Percentiles rank a stretch among this genome's conserved stretches.
These are phyloP conservation scores for Mycena vulgaris DNA, from an alignment of 768 basidiomycete genomes.

Conservation along the genomic window DNA sequence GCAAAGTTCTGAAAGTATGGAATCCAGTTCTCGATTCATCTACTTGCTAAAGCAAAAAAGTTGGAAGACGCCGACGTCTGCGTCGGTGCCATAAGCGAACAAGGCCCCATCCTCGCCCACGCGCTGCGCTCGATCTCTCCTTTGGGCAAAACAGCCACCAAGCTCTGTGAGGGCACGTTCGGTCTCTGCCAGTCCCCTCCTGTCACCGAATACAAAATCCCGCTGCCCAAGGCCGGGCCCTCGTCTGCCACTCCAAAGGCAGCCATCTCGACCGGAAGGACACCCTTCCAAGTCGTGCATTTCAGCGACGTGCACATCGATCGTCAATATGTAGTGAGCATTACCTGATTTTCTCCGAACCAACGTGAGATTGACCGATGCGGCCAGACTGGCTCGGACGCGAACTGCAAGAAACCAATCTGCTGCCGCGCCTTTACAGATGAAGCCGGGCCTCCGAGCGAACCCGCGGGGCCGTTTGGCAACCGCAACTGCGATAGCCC, in stretches of 20 bases:
- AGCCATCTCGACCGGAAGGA: conserved; percentile 55
- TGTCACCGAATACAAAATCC: conserved; percentile 60
- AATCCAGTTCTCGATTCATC: background rate
- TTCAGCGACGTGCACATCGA: conserved; percentile 79
- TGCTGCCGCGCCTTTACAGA: conserved; percentile 71
- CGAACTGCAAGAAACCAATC: conserved; percentile 73
- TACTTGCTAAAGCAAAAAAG: conserved; percentile 43
- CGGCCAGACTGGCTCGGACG: conserved; percentile 66
- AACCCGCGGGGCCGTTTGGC: conserved; percentile 65
- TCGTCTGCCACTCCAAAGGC: conserved; percentile 46
- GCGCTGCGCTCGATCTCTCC: conserved; percentile 65
- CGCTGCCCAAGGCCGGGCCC: conserved; percentile 63
- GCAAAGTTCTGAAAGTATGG: conserved; percentile 58
- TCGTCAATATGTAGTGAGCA: conserved; percentile 64
- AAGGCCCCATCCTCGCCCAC: conserved; percentile 73
- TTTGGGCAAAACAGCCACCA: conserved; percentile 63
- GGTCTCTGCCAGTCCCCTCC: conserved; percentile 68
- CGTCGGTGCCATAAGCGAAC: conserved; percentile 67
- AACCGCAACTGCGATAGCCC: conserved; percentile 70
- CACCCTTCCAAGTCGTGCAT: conserved; percentile 71
- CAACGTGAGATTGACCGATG: no score
- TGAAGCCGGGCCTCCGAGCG: conserved; percentile 51
- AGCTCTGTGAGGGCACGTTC: conserved; percentile 69
- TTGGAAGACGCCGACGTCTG: conserved; percentile 73
- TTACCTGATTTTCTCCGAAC: no score